Evolutionary conservation across 2,329 filamentous ascomycete species (phyloP), one percentile per base, ranked within the genome.

Genomic region (Aspergillus texensis): DNA sequence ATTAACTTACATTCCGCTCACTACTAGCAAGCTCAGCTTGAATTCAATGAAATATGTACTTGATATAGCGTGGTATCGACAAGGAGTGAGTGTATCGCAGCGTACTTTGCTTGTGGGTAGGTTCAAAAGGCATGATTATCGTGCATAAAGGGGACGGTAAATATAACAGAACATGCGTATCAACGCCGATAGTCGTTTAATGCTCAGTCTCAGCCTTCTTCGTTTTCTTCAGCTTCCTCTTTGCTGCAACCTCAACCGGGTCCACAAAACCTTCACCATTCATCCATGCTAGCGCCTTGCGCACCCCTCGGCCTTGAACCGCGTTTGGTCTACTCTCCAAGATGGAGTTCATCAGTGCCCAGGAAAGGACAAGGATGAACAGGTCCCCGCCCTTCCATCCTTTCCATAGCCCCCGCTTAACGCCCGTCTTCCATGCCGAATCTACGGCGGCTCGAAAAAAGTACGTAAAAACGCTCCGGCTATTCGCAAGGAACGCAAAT

Each of bases 391-490:
- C 91, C 71, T 85, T 87, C 75, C 95, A 85, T 12, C 92, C 92
- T 67, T 86, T 88, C 93, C 94, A 97, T 88, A 93, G 93, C 1
- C 92, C 86, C 39, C 90, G 84, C 87, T 98, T 98, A 61, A 91
- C 87, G n/a, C 94, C 93, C 0, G 96, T 92, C 82, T 96, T 96
- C 92, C 93, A 98, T 53, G 93, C 78, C 43, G 88, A 92, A 75
- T 96, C 91, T 34, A 97, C 83, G 64, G 90, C 93, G n/a, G 89
- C 81, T 2, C 94, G 85, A 34, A 91, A 88, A 67, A 88, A 89
- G 77, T 95, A 95, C 65, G 97, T 71, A 77, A 96, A 96, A 60
- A 92, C 86, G 1, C 85, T 83, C 19, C 91, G 77, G 36, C 75
- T 77, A 46, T 73, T 71, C 12, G 73, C 70, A 2, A 97, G 79